Percentiles rank a stretch among this genome's conserved stretches.
These are phyloP conservation scores for Hylodesmum podocarpum DNA, from an alignment of 306 rosid genomes.

Conservation along the genomic window DNA sequence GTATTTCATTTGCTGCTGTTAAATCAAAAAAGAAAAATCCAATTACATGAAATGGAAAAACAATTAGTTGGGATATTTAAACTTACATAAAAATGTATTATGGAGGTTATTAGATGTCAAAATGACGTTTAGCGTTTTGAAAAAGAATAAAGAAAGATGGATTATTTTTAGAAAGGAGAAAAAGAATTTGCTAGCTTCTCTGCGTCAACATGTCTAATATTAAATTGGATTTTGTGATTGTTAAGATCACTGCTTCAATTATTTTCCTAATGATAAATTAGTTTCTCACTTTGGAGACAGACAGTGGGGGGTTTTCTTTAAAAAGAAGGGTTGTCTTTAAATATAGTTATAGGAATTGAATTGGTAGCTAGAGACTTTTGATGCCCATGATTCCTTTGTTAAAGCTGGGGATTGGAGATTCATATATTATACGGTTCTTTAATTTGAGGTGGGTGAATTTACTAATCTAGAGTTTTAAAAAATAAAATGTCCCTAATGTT, in stretches of 20 bases:
- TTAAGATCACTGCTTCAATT: constrained; percentile 25
- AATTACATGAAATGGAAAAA: neutral
- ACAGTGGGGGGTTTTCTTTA: constrained; percentile 34
- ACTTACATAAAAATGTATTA: neutral
- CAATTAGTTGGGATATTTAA: neutral
- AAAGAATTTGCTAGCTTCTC: neutral
- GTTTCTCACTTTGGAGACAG: constrained; percentile 51
- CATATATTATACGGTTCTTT: constrained; percentile 12
- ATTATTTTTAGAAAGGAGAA: neutral
- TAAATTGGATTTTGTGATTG: constrained; percentile 26
- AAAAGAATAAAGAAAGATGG: constrained; percentile 6
- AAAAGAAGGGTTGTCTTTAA: constrained; percentile 47
- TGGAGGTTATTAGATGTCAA: constrained; percentile 4
- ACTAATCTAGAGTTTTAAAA: neutral
- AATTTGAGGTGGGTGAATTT: constrained; percentile 39
- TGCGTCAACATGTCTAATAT: constrained; percentile 32
- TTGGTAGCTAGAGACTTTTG: constrained; percentile 27
- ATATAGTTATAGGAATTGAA: constrained; percentile 26
- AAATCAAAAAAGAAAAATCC: neutral
- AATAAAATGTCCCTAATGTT: neutral
- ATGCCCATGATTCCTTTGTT: constrained; percentile 35
- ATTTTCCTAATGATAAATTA: constrained; percentile 36
- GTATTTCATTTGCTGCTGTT: neutral
- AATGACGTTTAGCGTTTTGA: constrained; percentile 17
- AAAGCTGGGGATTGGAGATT: constrained; percentile 26